phyloP scores from a whole-genome alignment of 2,329 filamentous ascomycete species.

The Metarhizium robertsii region DNA sequence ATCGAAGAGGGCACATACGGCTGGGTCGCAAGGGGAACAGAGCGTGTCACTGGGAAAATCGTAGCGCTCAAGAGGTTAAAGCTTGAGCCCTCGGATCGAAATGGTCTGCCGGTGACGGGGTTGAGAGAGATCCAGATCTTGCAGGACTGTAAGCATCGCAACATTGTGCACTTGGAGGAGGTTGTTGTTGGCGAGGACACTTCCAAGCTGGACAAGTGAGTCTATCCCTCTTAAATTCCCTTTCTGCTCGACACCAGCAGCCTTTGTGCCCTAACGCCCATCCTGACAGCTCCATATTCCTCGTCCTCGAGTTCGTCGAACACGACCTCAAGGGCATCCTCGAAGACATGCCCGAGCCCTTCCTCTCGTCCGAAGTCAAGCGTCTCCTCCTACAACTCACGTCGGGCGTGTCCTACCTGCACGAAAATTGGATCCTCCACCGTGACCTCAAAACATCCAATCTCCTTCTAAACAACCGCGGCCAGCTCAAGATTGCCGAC shows the following conservation, averaged over 20 bases:
- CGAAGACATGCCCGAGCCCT: slow-evolving; percentile 89
- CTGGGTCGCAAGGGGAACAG: slow-evolving; percentile 77
- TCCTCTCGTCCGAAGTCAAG: slow-evolving; percentile 87
- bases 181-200: slow-evolving; percentile 67
- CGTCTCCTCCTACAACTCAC: slow-evolving; percentile 77
- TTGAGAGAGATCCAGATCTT: slow-evolving; percentile 90
- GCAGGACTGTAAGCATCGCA: slow-evolving; percentile 67
- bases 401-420: slow-evolving; percentile 74
- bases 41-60: slow-evolving; percentile 63
- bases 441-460: slow-evolving; percentile 92
- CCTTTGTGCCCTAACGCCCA: background rate
- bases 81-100: slow-evolving; percentile 65
- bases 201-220: slow-evolving; percentile 43
- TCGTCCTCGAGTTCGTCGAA: slow-evolving; percentile 96
- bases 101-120: slow-evolving; percentile 82
- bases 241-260: background rate
- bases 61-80: slow-evolving; percentile 94
- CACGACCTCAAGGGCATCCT: slow-evolving; percentile 92
- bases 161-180: slow-evolving; percentile 75
- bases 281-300: slow-evolving; percentile 56
- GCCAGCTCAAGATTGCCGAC: slow-evolving; percentile 90
- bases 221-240: background rate
- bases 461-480: slow-evolving; percentile 89
- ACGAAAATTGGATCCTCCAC: slow-evolving; percentile 84
- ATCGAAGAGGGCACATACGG: slow-evolving; percentile 98